phyloP scores from a whole-genome alignment of 1,284 basidiomycete species.

The Sporisorium graminicola region DNA sequence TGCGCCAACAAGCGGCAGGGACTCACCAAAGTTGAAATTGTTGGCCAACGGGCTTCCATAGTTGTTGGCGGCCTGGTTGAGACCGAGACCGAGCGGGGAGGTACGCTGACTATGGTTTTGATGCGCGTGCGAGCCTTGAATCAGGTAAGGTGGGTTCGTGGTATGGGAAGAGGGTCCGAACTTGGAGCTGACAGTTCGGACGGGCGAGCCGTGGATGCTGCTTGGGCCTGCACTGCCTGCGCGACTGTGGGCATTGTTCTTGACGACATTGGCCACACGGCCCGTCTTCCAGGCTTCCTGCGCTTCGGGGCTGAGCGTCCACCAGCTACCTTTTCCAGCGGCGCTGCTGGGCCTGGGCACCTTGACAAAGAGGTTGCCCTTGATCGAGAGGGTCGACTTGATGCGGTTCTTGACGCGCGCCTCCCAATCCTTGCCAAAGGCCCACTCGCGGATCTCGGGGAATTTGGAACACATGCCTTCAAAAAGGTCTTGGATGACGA shows the following conservation, averaged over 20 bases:
- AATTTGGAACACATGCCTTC: constrained; percentile 66
- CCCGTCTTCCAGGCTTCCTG: constrained; percentile 65
- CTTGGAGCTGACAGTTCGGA: constrained; percentile 51
- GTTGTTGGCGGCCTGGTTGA: constrained; percentile 30
- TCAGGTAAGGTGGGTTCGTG: constrained; percentile 50
- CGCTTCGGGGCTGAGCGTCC: constrained; percentile 66
- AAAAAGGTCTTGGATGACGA: constrained; percentile 68
- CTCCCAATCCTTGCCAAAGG: constrained; percentile 67
- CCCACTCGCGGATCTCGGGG: constrained; percentile 67
- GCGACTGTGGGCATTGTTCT: constrained; percentile 54
- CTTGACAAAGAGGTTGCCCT: constrained; percentile 67
- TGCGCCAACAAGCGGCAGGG: constrained; percentile 19
- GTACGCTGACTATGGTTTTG: constrained; percentile 54
- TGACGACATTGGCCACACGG: constrained; percentile 60
- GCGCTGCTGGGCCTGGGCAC: constrained; percentile 63
- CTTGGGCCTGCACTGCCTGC: constrained; percentile 55
- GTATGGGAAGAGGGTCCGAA: constrained; percentile 42
- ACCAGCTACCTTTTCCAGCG: constrained; percentile 67
- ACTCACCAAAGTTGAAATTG: constrained; percentile 48
- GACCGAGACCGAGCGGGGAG: constrained; percentile 46
- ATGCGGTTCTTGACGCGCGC: constrained; percentile 68
- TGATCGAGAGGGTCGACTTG: constrained; percentile 69
- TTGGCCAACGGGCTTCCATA: constrained; percentile 43
- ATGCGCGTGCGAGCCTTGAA: constrained; percentile 42
- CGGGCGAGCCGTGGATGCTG: constrained; percentile 54